A percentile compares a stretch with the other conserved stretches of the same genome.
Conservation (phyloP, 495 filamentous ascomycete species). For the Friedmanniomyces simplex region DNA sequence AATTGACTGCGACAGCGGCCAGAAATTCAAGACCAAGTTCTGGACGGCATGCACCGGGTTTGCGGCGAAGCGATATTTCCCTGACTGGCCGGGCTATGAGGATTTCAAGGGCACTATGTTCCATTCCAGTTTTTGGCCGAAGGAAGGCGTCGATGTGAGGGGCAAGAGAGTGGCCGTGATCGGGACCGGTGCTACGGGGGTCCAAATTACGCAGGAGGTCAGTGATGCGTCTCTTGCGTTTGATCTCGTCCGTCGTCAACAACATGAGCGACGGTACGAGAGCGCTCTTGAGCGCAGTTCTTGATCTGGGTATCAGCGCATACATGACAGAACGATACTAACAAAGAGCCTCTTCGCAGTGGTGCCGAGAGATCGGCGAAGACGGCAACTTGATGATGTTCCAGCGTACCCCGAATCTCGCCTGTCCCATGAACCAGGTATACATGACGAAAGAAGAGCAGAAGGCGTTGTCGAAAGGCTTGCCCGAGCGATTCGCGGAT, state of each 20-base stretch:
- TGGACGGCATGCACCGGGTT: conserved; percentile 30
- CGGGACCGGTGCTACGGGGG: conserved; percentile 46
- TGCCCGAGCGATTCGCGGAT: conserved; percentile 36
- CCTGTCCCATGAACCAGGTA: conserved; percentile 42
- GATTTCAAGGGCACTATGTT: conserved; percentile 36
- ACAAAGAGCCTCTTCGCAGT: background rate
- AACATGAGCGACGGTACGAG: no score
- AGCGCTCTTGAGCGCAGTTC: no score
- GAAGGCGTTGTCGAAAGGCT: conserved; percentile 20
- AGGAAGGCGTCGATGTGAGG: conserved; percentile 37
- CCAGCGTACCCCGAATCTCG: conserved; percentile 46
- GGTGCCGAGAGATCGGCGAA: conserved; percentile 28
- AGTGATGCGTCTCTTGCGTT: no score
- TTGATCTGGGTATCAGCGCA: no score
- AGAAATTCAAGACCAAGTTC: conserved; percentile 1
- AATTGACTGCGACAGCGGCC: conserved; percentile 29
- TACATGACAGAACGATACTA: no score
- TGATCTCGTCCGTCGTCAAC: no score
- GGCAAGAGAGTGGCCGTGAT: conserved; percentile 47
- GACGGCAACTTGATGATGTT: conserved; percentile 37
- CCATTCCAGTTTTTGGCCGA: conserved; percentile 46
- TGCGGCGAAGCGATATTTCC: conserved; percentile 32
- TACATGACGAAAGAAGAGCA: conserved; percentile 38
- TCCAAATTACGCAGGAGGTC: conserved; percentile 35
- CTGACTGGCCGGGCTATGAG: conserved; percentile 31